Evolutionary conservation across 805 yeast genomes (phyloP), one percentile per base, ranked within the genome.

Genomic region (Torulaspora franciscae): DNA sequence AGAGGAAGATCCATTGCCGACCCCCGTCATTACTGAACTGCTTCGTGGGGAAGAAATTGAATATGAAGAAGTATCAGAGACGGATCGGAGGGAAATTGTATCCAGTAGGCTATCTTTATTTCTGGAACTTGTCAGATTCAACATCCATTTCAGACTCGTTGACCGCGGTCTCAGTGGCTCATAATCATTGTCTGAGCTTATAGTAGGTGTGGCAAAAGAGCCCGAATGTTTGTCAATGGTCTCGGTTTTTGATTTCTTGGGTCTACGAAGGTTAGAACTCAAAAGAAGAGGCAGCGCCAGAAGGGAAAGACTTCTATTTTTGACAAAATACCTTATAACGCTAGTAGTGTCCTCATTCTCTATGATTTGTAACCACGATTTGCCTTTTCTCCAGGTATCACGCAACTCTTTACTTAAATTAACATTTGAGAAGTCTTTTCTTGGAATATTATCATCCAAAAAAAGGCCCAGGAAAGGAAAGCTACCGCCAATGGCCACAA

Each of bases 391-490:
- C 17, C 33, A 33, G 15, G 22, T 28, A 19, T 32, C 39, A 4
- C 40, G 46, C 9, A 49, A 37, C 2, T 43, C 42, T 13, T 51
- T 52, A 10, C 48, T 55, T 3, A 54, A 28, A 41, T 55, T 51
- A 5, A 47, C 27, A 23, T 40, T 40, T 4, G 35, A 32, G 27
- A 55, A 54, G 55, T 61, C 65, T 49, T 52, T 41, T 48, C 55
- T 25, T 54, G 53, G 37, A 19, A 42, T 32, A 28, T 32, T 32
- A 14, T 36, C 33, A 11, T 35, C 36, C 10, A 30, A 24, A 15
- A 40, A 33, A 7, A 40, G 30, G 6, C 27, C 32, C 10, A 43
- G 28, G 30, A 42, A 45, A 2, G 66, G 64, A 29, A 51, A 61
- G 39, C 54, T 50, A 22, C 55, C 27, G 10, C 58, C 50, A 14